A percentile compares a stretch with the other conserved stretches of the same genome.
Evolutionary conservation across 805 yeast species (phyloP).

Genomic region (Komagataella populi): DNA sequence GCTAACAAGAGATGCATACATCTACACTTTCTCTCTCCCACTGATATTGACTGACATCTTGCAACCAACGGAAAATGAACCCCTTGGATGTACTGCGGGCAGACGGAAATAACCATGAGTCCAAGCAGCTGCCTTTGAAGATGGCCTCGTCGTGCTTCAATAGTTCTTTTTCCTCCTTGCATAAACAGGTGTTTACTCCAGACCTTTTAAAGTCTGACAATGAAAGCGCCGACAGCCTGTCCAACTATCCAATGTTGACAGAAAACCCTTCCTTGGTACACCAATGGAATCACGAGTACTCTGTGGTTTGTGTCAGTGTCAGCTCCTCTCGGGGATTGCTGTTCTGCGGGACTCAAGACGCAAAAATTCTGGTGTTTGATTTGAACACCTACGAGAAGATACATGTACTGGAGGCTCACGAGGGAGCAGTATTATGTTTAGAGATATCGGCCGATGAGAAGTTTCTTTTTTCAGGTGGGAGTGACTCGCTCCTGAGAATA

Average conservation of each 20-base stretch:
- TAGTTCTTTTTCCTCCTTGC: not conserved
- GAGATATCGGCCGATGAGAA: conserved; percentile 38
- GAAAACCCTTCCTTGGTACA: conserved; percentile 29
- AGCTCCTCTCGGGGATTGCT: conserved; percentile 44
- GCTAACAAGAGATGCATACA: not conserved
- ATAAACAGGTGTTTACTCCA: not conserved
- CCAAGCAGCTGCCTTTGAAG: not conserved
- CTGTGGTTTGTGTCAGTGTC: conserved; percentile 60
- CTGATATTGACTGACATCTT: not conserved
- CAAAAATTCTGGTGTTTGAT: conserved; percentile 62
- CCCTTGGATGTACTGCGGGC: not conserved
- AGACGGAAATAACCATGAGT: not conserved
- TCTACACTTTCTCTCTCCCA: not conserved
- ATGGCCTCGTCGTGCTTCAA: not conserved
- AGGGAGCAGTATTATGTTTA: conserved; percentile 65
- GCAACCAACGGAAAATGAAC: not conserved
- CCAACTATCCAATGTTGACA: not conserved
- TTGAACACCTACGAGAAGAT: conserved; percentile 46
- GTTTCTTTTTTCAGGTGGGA: conserved; percentile 69
- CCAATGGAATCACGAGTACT: conserved; percentile 61
- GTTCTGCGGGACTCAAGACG: conserved; percentile 87
- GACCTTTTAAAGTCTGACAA: not conserved
- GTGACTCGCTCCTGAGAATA: conserved; percentile 78
- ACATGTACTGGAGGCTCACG: conserved; percentile 43
- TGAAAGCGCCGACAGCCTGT: not conserved